Percentiles rank a stretch among this genome's conserved stretches.
Conservation (phyloP, 805 yeast species). For the Saccharomyces kudriavzevii region DNA sequence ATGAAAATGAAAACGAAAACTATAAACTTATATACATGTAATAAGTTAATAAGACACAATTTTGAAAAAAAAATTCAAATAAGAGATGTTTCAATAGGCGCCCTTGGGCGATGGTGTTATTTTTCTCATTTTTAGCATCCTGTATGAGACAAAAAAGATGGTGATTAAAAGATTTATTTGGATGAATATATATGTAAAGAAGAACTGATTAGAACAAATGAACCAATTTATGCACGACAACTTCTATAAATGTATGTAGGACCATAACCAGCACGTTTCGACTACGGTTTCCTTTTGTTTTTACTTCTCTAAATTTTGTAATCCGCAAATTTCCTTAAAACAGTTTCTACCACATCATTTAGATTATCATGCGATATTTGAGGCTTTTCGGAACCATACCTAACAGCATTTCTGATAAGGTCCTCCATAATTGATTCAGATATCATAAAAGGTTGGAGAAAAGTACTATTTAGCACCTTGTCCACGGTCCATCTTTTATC, state of each 20-base stretch:
- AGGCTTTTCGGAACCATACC: constrained; percentile 68
- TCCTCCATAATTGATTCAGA: constrained; percentile 59
- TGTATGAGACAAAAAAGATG: neutral
- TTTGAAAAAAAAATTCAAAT: neutral
- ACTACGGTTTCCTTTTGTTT: neutral
- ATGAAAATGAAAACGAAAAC: neutral
- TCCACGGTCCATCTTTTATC: constrained; percentile 54
- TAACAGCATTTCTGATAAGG: constrained; percentile 67
- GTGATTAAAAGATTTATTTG: neutral
- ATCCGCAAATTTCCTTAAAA: neutral
- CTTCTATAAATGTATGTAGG: neutral
- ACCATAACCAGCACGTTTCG: neutral
- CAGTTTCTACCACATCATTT: neutral
- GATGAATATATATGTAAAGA: neutral
- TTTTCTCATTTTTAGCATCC: neutral
- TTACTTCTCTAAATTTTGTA: neutral
- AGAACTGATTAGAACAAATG: neutral
- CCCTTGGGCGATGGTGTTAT: neutral
- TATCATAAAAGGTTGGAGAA: constrained; percentile 67
- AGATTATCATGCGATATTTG: constrained; percentile 36
- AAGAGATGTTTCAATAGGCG: neutral
- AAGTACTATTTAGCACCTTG: constrained; percentile 53
- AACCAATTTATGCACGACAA: neutral
- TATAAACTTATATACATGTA: neutral
- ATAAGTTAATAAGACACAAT: neutral